Evolutionary conservation across 768 basidiomycete species (phyloP).

Genomic region (Hygrocybe punicea): DNA sequence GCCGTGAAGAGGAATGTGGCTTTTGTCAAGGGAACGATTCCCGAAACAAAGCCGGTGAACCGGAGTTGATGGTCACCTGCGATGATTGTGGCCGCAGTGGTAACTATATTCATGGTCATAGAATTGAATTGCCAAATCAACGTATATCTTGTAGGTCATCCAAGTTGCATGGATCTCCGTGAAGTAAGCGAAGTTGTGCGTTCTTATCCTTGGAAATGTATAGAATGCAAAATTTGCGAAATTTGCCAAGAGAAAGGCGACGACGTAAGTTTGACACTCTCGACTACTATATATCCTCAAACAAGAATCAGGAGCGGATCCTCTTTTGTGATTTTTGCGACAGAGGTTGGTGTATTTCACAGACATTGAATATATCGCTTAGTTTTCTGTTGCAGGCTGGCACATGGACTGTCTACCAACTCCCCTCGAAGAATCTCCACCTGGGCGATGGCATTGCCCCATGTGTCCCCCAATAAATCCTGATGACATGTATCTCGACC

Average conservation of each 20-base stretch:
- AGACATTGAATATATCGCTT: constrained; percentile 7
- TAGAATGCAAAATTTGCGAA: constrained; percentile 91
- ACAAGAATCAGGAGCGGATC: constrained; percentile 57
- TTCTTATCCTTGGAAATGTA: constrained; percentile 81
- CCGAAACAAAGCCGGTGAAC: constrained; percentile 52
- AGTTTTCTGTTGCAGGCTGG: constrained; percentile 52
- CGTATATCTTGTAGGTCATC: constrained; percentile 58
- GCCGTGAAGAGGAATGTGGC: constrained; percentile 66
- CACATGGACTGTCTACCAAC: constrained; percentile 79
- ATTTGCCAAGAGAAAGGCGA: constrained; percentile 81
- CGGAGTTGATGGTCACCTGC: constrained; percentile 76
- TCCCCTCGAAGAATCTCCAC: constrained; percentile 65
- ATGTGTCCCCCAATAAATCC: constrained; percentile 44
- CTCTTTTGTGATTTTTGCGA: constrained; percentile 95
- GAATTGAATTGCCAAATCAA: neutral
- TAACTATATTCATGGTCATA: constrained; percentile 33
- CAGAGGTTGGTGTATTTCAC: constrained; percentile 52
- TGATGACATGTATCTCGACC: constrained; percentile 13
- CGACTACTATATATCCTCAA: constrained; percentile 6
- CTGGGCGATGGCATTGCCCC: constrained; percentile 77
- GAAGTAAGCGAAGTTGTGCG: constrained; percentile 58
- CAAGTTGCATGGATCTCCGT: constrained; percentile 72
- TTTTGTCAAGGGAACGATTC: constrained; percentile 70
- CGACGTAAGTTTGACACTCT: constrained; percentile 59
- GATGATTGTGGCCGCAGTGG: constrained; percentile 81